Evolutionary conservation across 345 rosid species (phyloP), one percentile per base, ranked within the genome.

Genomic region (Garcia nutans): DNA sequence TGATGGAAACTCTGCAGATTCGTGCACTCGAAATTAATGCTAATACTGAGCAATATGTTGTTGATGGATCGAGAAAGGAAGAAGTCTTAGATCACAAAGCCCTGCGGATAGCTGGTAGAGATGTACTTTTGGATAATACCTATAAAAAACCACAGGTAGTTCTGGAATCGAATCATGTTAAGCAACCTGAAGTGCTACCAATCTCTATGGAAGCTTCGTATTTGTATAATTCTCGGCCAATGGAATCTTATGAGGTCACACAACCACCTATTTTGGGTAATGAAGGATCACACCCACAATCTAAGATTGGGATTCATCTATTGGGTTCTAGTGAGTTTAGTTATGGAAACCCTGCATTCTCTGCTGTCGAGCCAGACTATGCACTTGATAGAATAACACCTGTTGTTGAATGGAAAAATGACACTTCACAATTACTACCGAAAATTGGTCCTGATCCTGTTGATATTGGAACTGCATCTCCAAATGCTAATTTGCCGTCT

Each of bases 321-420:
- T 59, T 85, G 74, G 88, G 84, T 75, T 71, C 85, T 80, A 73
- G 69, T 74, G 87, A 85, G 59, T 69, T 84, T 74, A 78, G 23
- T 47, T 75, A 73, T 77, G 81, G 78, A 37, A 83, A 76, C 71
- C 74, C 75, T 59, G 57, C 73, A 63, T 71, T 73, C 65, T 71
- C 80, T 67, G 81, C 72, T 74, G 74, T 54, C 60, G 84, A 83
- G 68, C 74, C 78, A 5, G 67, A 71, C 61, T 68, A 79, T 75
- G 55, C 70, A 19, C 73, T 73, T 72, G 85, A 82, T 80, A 78
- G 82, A 74, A 41, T 74, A 62, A 74, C 70, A 73, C 86, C 79
- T 37, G 41, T 37, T 37, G 41, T 37, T 37, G 41, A 37, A 37
- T 37, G 41, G 41, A 37, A 37, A 37, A 37, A 37, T 4, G 41